Conservation (phyloP, 2,329 filamentous ascomycete species). For the Fusarium euwallaceae region DNA sequence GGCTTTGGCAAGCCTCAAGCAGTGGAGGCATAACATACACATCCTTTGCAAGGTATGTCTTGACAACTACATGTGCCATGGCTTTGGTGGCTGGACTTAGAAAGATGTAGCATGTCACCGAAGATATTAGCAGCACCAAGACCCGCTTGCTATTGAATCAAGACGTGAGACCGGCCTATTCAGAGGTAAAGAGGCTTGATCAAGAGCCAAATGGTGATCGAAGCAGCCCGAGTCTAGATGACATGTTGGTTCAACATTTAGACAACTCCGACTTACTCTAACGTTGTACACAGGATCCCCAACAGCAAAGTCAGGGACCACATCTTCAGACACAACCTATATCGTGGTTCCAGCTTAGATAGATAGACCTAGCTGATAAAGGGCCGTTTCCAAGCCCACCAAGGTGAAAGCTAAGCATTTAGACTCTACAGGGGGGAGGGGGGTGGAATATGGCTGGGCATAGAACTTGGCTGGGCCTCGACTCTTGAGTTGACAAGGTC, state of each 20-base stretch:
- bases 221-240: not conserved
- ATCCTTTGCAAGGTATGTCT: conserved; percentile 73
- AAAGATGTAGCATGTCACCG: conserved; percentile 73
- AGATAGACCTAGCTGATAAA: not conserved
- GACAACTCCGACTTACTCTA: not conserved
- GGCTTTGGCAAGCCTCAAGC: conserved; percentile 82
- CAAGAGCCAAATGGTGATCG: not conserved
- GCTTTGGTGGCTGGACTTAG: not conserved
- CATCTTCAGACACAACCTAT: conserved; percentile 76
- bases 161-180: conserved; percentile 84
- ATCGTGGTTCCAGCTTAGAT: conserved; percentile 56
- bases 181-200: conserved; percentile 42
- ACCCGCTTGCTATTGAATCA: conserved; percentile 84
- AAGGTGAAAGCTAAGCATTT: not conserved
- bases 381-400: not conserved
- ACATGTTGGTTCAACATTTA: not conserved
- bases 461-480: not conserved
- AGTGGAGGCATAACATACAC: conserved; percentile 87
- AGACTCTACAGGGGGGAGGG: conserved; percentile 1
- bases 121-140: conserved; percentile 85
- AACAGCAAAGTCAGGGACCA: conserved; percentile 78
- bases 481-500: conserved; percentile 28
- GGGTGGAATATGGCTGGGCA: not conserved
- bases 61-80: not conserved
- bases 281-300: conserved; percentile 61